phyloP scores from a whole-genome alignment of 129 eudicot genomes.

The Calendula officinalis region DNA sequence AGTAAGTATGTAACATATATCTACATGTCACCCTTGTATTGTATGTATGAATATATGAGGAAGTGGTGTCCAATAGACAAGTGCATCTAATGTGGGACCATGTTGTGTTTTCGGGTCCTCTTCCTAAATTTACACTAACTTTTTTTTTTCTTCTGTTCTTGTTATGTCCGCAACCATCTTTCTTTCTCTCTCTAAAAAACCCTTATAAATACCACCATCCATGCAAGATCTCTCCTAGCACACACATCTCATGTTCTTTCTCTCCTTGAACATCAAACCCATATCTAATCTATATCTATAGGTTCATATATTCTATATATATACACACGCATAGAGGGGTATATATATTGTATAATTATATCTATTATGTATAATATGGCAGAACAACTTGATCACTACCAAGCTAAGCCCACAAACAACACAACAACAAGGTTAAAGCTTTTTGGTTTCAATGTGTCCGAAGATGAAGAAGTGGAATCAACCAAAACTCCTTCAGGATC shows the following conservation, averaged over 20 bases:
- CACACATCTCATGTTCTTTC: slow-evolving; percentile 33
- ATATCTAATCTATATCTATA: slow-evolving; percentile 23
- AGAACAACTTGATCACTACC: slow-evolving; percentile 46
- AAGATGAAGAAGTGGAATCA: slow-evolving; percentile 57
- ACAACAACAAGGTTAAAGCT: slow-evolving; percentile 55
- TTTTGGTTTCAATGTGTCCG: slow-evolving; percentile 76
- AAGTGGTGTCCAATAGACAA: slow-evolving; percentile 51
- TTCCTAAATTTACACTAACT: slow-evolving; percentile 47
- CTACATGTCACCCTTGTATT: too few relatives aligned
- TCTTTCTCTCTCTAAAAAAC: slow-evolving; percentile 18
- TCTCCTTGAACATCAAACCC: slow-evolving; percentile 27
- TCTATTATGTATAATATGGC: slow-evolving; percentile 42
- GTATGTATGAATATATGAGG: slow-evolving; percentile 7
- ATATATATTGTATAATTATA: not conserved
- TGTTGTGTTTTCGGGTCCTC: slow-evolving; percentile 48
- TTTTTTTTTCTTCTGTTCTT: slow-evolving; percentile 34
- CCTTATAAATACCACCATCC: slow-evolving; percentile 66
- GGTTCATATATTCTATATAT: not conserved
- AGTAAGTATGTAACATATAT: too few relatives aligned
- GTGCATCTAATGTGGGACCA: slow-evolving; percentile 64
- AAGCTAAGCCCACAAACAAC: slow-evolving; percentile 42
- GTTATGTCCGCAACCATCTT: slow-evolving; percentile 74
- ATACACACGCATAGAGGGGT: not conserved
- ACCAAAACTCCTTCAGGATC: slow-evolving; percentile 50
- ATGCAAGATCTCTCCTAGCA: slow-evolving; percentile 47